A percentile compares a stretch with the other conserved stretches of the same genome.
These are phyloP conservation scores for Termitomyces sp. DNA, from an alignment of 768 basidiomycete species.

Conservation along the genomic window DNA sequence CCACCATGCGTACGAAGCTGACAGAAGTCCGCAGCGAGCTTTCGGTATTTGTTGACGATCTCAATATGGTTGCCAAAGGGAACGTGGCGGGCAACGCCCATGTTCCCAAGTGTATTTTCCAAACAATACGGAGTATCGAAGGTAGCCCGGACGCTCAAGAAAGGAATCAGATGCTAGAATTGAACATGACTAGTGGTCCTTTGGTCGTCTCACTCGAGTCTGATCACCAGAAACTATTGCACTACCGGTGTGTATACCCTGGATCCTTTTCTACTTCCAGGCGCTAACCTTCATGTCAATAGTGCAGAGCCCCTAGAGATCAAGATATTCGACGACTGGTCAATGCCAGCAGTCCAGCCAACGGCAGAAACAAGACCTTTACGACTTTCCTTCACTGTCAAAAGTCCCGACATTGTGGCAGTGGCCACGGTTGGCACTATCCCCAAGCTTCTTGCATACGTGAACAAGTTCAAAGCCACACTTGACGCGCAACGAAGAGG, in stretches of 20 bases:
- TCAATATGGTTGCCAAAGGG: slow-evolving; percentile 66
- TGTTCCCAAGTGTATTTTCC: slow-evolving; percentile 70
- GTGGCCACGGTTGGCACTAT: slow-evolving; percentile 70
- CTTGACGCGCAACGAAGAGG: slow-evolving; percentile 68
- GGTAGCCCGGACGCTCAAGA: slow-evolving; percentile 20
- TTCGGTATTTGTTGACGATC: slow-evolving; percentile 54
- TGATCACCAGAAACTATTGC: slow-evolving; percentile 66
- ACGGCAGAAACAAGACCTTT: slow-evolving; percentile 45
- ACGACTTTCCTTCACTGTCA: slow-evolving; percentile 69
- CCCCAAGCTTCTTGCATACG: slow-evolving; percentile 69
- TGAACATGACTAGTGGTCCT: slow-evolving; percentile 69
- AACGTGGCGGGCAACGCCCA: slow-evolving; percentile 64
- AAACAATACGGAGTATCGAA: slow-evolving; percentile 58
- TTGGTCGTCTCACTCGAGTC: slow-evolving; percentile 65
- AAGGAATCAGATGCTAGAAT: slow-evolving; percentile 57
- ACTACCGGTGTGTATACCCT: slow-evolving; percentile 54
- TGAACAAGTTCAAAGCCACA: slow-evolving; percentile 68
- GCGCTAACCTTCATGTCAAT: slow-evolving; percentile 3
- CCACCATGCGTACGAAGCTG: slow-evolving; percentile 60
- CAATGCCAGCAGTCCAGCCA: slow-evolving; percentile 34
- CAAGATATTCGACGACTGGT: slow-evolving; percentile 81
- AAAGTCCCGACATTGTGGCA: slow-evolving; percentile 60
- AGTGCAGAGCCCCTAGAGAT: slow-evolving; percentile 78
- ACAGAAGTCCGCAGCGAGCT: slow-evolving; percentile 57
- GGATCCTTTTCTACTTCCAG: background rate